A percentile compares a stretch with the other conserved stretches of the same genome.
Conservation (phyloP, 768 basidiomycete genomes). For the Suillus subaureus region DNA sequence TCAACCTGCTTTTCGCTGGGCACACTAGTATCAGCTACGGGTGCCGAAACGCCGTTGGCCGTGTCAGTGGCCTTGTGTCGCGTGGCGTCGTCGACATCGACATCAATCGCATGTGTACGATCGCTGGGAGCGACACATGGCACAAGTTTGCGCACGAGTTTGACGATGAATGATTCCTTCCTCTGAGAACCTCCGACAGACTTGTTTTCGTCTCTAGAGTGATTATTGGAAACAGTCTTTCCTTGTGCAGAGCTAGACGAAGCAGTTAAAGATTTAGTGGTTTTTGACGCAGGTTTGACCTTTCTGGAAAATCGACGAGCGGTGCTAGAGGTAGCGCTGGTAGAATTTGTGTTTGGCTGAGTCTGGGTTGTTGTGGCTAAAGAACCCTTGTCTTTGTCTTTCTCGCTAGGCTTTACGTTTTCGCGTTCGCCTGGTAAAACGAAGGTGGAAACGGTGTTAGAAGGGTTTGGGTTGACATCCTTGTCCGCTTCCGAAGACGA, state of each 20-base stretch:
- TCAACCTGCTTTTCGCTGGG: slow-evolving; percentile 34
- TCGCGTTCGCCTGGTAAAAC: slow-evolving; percentile 36
- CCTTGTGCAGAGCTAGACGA: slow-evolving; percentile 23
- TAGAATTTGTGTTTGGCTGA: slow-evolving; percentile 38
- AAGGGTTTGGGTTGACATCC: slow-evolving; percentile 37
- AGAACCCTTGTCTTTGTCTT: slow-evolving; percentile 50
- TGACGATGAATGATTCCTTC: slow-evolving; percentile 60
- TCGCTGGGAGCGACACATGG: slow-evolving; percentile 64
- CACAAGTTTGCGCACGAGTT: slow-evolving; percentile 60
- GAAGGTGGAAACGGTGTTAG: slow-evolving; percentile 36
- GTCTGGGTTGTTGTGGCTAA: slow-evolving; percentile 46
- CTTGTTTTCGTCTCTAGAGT: slow-evolving; percentile 36
- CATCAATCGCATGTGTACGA: slow-evolving; percentile 47
- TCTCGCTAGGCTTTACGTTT: slow-evolving; percentile 30
- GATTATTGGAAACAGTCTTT: slow-evolving; percentile 36
- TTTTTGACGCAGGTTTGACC: slow-evolving; percentile 18
- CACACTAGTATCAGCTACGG: slow-evolving; percentile 21
- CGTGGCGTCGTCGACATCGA: slow-evolving; percentile 32
- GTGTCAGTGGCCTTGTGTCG: slow-evolving; percentile 23
- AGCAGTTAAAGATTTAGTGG: slow-evolving; percentile 18
- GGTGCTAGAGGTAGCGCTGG: slow-evolving; percentile 24
- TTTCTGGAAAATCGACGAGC: slow-evolving; percentile 35
- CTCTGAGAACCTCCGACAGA: slow-evolving; percentile 36
- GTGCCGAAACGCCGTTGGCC: slow-evolving; percentile 22
- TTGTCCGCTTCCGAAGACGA: slow-evolving; percentile 40